These are phyloP conservation scores for Venturia pyrina DNA, from an alignment of 2,329 filamentous ascomycete genomes.

Conservation along the genomic window DNA sequence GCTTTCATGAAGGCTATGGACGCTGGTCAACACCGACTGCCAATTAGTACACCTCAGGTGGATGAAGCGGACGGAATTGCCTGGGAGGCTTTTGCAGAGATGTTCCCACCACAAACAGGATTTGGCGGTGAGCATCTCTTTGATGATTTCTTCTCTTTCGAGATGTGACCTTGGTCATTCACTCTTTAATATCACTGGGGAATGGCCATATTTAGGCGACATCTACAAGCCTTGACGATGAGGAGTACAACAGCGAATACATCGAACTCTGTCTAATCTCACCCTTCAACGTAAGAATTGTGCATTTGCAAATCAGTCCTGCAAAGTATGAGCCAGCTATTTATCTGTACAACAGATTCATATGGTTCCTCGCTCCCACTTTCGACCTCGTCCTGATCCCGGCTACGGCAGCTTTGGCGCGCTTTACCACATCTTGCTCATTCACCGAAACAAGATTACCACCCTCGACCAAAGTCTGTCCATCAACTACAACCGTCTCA, in stretches of 20 bases:
- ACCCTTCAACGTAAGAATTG: too few relatives aligned
- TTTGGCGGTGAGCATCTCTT: slow-evolving; percentile 8
- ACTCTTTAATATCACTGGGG: background rate
- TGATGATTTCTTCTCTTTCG: slow-evolving; percentile 6
- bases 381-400: background rate
- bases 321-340: background rate
- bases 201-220: background rate
- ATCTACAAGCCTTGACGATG: background rate
- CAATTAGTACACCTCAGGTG: background rate
- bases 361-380: slow-evolving; percentile 1
- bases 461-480: slow-evolving; percentile 28
- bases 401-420: slow-evolving; percentile 19
- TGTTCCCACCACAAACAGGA: slow-evolving; percentile 6
- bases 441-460: slow-evolving; percentile 30
- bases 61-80: slow-evolving; percentile 2
- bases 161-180: background rate
- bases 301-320: background rate
- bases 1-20: slow-evolving; percentile 3
- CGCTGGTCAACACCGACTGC: background rate
- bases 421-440: slow-evolving; percentile 29
- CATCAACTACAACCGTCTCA: slow-evolving; percentile 34
- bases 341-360: slow-evolving; percentile 1
- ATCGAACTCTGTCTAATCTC: background rate
- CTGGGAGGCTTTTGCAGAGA: slow-evolving; percentile 4
- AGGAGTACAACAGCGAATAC: background rate